Evolutionary conservation across 2,329 filamentous ascomycete species (phyloP).

Genomic region (Neonectria ditissima): DNA sequence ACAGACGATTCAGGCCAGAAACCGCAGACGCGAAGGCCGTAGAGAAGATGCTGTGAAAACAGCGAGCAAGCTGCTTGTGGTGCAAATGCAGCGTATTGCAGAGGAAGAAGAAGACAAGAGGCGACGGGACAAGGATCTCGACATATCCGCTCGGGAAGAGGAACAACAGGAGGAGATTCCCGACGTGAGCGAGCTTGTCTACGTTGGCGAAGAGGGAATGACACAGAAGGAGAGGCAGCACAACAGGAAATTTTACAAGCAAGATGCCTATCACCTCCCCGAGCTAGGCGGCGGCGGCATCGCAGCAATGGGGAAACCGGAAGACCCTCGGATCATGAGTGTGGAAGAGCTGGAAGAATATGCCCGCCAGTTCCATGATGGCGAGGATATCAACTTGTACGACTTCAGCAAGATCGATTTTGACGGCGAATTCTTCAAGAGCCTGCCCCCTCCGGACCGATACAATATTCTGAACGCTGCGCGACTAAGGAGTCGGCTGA

Average conservation of each 20-base stretch:
- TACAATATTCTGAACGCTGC: constrained; percentile 99
- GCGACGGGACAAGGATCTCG: constrained; percentile 60
- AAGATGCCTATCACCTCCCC: constrained; percentile 94
- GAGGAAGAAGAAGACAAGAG: constrained; percentile 84
- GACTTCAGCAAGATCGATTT: constrained; percentile 99
- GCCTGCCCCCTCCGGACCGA: constrained; percentile 86
- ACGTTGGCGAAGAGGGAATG: constrained; percentile 91
- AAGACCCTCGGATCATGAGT: constrained; percentile 97
- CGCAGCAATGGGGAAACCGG: constrained; percentile 86
- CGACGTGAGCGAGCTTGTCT: constrained; percentile 77
- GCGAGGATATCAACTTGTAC: constrained; percentile 91
- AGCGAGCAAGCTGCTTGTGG: constrained; percentile 88
- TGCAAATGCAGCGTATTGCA: constrained; percentile 92
- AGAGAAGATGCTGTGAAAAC: constrained; percentile 93
- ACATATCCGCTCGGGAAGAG: constrained; percentile 53
- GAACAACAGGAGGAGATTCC: constrained; percentile 76
- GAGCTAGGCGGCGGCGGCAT: constrained; percentile 83
- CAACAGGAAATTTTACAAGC: constrained; percentile 85
- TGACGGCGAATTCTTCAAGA: constrained; percentile 93
- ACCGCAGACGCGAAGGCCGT: constrained; percentile 84
- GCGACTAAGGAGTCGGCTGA: constrained; percentile 83
- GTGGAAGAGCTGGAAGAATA: constrained; percentile 95
- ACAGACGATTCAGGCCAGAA: constrained; percentile 85
- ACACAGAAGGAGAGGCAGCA: constrained; percentile 78
- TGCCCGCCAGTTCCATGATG: constrained; percentile 88